These are phyloP conservation scores for Cymbidium sinense DNA, from an alignment of 106 monocot species.

Conservation along the genomic window DNA sequence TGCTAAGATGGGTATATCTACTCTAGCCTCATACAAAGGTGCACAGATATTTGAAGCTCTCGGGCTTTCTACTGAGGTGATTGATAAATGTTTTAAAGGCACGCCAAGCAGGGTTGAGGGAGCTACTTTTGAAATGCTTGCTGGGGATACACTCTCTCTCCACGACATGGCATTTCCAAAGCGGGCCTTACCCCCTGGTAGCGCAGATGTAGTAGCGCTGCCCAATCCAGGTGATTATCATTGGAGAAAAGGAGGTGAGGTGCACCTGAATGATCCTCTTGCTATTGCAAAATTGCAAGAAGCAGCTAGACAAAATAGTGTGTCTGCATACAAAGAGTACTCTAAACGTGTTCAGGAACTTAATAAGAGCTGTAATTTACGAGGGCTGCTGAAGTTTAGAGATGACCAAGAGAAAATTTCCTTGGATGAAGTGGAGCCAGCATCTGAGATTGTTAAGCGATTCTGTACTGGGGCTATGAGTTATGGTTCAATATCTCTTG, in stretches of 20 bases:
- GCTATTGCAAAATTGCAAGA: conserved; percentile 98
- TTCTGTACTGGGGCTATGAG: conserved; percentile 99
- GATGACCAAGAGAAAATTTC: conserved; percentile 55
- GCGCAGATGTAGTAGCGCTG: conserved; percentile 74
- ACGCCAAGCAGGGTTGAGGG: conserved; percentile 98
- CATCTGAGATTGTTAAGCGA: conserved; percentile 86
- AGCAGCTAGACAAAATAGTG: conserved; percentile 86
- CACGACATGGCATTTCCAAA: conserved; percentile 89
- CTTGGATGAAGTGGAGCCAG: conserved; percentile 90
- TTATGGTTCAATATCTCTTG: conserved; percentile 96
- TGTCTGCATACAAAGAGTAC: conserved; percentile 92
- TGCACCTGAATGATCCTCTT: conserved; percentile 98
- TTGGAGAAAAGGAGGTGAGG: conserved; percentile 96
- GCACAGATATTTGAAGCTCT: conserved; percentile 99
- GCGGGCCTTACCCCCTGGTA: conserved; percentile 66
- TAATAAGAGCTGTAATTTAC: conserved; percentile 84
- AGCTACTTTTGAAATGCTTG: conserved; percentile 96
- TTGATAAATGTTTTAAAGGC: conserved; percentile 84
- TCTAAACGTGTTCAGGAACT: conserved; percentile 81
- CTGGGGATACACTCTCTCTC: conserved; percentile 68
- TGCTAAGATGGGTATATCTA: conserved; percentile 99
- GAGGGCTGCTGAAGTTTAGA: conserved; percentile 95
- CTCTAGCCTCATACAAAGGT: conserved; percentile 97
- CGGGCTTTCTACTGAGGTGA: conserved; percentile 90
- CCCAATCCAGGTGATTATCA: conserved; percentile 98